These are phyloP conservation scores for Comarum palustre DNA, from an alignment of 306 rosid species.

Conservation along the genomic window DNA sequence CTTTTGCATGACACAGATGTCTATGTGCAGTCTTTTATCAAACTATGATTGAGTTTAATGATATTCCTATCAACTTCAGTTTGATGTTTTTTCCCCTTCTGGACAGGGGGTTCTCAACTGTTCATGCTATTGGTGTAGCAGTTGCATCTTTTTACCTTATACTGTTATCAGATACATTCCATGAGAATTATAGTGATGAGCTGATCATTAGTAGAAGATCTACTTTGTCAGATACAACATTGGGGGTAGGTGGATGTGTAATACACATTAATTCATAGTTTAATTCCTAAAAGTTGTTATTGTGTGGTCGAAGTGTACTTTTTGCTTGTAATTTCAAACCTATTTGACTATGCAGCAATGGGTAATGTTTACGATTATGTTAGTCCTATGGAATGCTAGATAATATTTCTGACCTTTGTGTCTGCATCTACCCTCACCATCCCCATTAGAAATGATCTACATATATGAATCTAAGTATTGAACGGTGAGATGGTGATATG, in stretches of 20 bases:
- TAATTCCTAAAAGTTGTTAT: conserved; percentile 15
- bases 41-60: conserved; percentile 16
- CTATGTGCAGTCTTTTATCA: conserved; percentile 16
- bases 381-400: background rate
- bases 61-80: conserved; percentile 15
- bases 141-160: conserved; percentile 62
- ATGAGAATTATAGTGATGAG: conserved; percentile 39
- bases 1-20: conserved; percentile 22
- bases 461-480: too few species aligned
- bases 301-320: background rate
- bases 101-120: conserved; percentile 87
- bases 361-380: background rate
- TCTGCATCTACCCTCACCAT: background rate
- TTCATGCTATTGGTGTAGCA: conserved; percentile 75
- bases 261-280: conserved; percentile 19
- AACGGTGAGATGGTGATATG: too few species aligned
- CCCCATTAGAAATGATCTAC: too few species aligned
- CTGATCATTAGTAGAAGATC: conserved; percentile 61
- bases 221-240: conserved; percentile 58
- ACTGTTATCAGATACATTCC: conserved; percentile 56
- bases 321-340: background rate
- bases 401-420: background rate
- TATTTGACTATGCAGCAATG: conserved; percentile 8
- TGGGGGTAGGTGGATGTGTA: conserved; percentile 57
- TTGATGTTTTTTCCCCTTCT: conserved; percentile 4